Evolutionary conservation across 805 yeast species (phyloP).

Genomic region (Cyberlindnera nakhonratchasimensis): DNA sequence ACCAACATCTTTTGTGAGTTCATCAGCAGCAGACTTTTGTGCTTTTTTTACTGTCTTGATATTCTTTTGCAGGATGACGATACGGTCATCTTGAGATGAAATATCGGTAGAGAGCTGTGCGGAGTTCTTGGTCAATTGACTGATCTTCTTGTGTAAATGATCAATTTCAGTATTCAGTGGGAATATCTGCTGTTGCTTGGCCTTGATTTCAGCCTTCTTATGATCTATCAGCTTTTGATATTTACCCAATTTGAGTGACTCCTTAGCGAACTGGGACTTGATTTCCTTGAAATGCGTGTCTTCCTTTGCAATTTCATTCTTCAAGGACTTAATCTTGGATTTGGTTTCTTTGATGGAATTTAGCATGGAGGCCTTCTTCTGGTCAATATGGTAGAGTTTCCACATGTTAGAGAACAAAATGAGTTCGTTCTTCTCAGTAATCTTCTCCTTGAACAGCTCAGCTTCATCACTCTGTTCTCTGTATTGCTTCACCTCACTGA

Average conservation of each 20-base stretch:
- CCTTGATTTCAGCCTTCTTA: slow-evolving; percentile 41
- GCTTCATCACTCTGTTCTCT: slow-evolving; percentile 73
- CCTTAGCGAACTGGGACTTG: slow-evolving; percentile 45
- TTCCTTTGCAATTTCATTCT: slow-evolving; percentile 33
- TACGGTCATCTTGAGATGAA: slow-evolving; percentile 44
- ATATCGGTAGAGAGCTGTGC: slow-evolving; percentile 50
- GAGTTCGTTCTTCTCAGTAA: slow-evolving; percentile 44
- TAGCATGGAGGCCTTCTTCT: slow-evolving; percentile 26
- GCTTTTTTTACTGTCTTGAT: slow-evolving; percentile 44
- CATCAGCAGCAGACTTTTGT: slow-evolving; percentile 35
- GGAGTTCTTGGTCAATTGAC: slow-evolving; percentile 44
- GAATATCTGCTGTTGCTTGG: slow-evolving; percentile 44
- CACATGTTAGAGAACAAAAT: slow-evolving; percentile 54
- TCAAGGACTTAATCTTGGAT: slow-evolving; percentile 30
- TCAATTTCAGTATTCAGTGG: slow-evolving; percentile 60
- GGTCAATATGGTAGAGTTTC: slow-evolving; percentile 60
- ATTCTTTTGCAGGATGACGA: slow-evolving; percentile 43
- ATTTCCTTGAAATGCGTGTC: slow-evolving; percentile 36
- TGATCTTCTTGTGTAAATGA: slow-evolving; percentile 44
- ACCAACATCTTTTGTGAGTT: slow-evolving; percentile 30
- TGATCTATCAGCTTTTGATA: slow-evolving; percentile 36
- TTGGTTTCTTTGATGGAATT: slow-evolving; percentile 28
- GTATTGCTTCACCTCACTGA: slow-evolving; percentile 73
- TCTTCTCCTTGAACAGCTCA: slow-evolving; percentile 56
- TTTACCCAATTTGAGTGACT: slow-evolving; percentile 40